Percentiles rank a stretch among this genome's conserved stretches.
These are phyloP conservation scores for Globisporangium paroecandrum DNA, from an alignment of 352 stramenopile genomes.

Conservation along the genomic window DNA sequence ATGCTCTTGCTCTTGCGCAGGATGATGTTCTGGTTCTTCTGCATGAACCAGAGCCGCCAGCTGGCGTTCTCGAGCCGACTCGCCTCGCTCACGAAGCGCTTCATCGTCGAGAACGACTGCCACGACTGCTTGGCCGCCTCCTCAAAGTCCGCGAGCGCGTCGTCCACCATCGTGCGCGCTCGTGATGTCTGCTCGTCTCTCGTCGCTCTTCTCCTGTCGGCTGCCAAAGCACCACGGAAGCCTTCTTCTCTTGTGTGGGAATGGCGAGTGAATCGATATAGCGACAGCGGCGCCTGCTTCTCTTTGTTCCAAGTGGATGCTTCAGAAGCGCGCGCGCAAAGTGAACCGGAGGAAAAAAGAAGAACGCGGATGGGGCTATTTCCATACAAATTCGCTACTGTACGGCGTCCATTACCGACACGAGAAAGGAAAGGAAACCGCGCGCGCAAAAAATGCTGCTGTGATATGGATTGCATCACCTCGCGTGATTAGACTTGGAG, in stretches of 20 bases:
- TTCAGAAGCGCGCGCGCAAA: neutral
- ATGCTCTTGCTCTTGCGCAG: slow-evolving; percentile 14
- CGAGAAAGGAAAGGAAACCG: neutral
- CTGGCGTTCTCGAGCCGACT: slow-evolving; percentile 79
- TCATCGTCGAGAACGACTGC: slow-evolving; percentile 87
- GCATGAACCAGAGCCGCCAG: slow-evolving; percentile 82
- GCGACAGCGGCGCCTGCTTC: neutral
- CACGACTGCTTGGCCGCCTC: slow-evolving; percentile 76
- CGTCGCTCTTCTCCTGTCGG: neutral
- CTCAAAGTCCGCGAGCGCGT: slow-evolving; percentile 56
- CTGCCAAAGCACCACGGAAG: neutral
- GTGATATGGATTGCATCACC: neutral
- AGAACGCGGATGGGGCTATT: neutral
- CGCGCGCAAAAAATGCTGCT: neutral
- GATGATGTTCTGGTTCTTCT: slow-evolving; percentile 28
- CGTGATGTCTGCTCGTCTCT: neutral
- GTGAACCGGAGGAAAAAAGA: slow-evolving; percentile 2
- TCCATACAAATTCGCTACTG: neutral
- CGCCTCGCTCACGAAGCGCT: slow-evolving; percentile 80
- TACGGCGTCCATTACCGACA: neutral
- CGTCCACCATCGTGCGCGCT: slow-evolving; percentile 20
- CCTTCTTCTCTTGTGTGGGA: neutral
- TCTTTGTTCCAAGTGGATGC: neutral
- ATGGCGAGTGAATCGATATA: neutral
- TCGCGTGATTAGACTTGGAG: slow-evolving; percentile 9